Percentiles rank a stretch among this genome's conserved stretches.
Conservation (phyloP, 2,329 filamentous ascomycete species). For the Penicillium sclerotigenum region DNA sequence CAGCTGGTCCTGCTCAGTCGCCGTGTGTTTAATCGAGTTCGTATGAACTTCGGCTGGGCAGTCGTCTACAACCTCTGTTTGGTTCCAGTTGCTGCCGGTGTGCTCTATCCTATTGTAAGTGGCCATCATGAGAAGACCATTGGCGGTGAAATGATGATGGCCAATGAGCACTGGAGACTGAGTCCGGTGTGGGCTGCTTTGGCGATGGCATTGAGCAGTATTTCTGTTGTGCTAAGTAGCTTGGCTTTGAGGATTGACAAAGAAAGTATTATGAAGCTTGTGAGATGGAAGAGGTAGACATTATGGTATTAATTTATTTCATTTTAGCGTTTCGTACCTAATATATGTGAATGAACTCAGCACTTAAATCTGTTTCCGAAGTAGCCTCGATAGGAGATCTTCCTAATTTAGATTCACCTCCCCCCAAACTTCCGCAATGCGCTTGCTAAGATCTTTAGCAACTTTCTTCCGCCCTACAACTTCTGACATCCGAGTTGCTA, state of each 20-base stretch:
- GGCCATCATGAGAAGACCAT: slow-evolving; percentile 36
- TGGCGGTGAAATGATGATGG: slow-evolving; percentile 33
- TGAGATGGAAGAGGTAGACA: slow-evolving; percentile 11
- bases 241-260: slow-evolving; percentile 61
- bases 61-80: slow-evolving; percentile 75
- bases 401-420: slow-evolving; percentile 18
- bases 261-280: slow-evolving; percentile 19
- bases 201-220: slow-evolving; percentile 89
- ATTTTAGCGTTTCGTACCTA: background rate
- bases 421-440: slow-evolving; percentile 71
- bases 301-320: background rate
- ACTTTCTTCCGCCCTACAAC: slow-evolving; percentile 68
- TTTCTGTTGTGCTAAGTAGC: slow-evolving; percentile 83
- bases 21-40: slow-evolving; percentile 72
- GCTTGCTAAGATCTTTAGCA: slow-evolving; percentile 61
- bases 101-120: slow-evolving; percentile 61
- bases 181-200: slow-evolving; percentile 72
- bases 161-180: slow-evolving; percentile 44
- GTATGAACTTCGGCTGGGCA: slow-evolving; percentile 84
- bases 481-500: slow-evolving; percentile 54
- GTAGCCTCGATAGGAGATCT: background rate
- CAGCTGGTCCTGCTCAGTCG: slow-evolving; percentile 69
- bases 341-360: background rate
- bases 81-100: slow-evolving; percentile 77
- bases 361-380: background rate